Evolutionary conservation across 345 rosid genomes (phyloP).

Genomic region (Eutrema japonicum): DNA sequence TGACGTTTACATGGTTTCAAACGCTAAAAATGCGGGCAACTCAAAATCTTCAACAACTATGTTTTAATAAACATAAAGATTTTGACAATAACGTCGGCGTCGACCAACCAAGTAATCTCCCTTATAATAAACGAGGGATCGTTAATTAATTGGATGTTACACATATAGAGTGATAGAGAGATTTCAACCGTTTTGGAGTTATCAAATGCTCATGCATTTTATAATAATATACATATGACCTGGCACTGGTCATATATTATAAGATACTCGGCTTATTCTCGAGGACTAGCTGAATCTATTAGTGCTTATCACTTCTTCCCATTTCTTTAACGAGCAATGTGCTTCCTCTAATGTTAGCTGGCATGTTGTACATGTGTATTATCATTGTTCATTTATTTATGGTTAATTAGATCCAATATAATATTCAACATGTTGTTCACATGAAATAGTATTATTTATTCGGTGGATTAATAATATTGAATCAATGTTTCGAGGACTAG

Average conservation of each 20-base stretch:
- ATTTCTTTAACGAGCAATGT: conserved; percentile 24
- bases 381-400: conserved; percentile 13
- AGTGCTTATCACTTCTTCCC: conserved; percentile 34
- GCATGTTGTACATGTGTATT: conserved; percentile 24
- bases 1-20: conserved; percentile 26
- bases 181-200: conserved; percentile 30
- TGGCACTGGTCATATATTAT: conserved; percentile 16
- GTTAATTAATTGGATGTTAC: conserved; percentile 6
- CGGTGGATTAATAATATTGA: neutral
- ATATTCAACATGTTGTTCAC: conserved; percentile 23
- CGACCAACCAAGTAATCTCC: conserved; percentile 21
- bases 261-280: conserved; percentile 28
- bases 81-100: conserved; percentile 29
- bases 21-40: conserved; percentile 8
- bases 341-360: conserved; percentile 10
- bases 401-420: neutral
- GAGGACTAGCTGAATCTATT: conserved; percentile 8
- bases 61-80: neutral
- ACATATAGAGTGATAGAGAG: conserved; percentile 14
- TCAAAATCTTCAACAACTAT: conserved; percentile 10
- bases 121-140: conserved; percentile 23
- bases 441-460: conserved; percentile 15
- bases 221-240: conserved; percentile 2
- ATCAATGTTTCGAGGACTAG: neutral
- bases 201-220: conserved; percentile 39